Conservation (phyloP, 2,329 filamentous ascomycete genomes). For the Trichoderma aggressivum region DNA sequence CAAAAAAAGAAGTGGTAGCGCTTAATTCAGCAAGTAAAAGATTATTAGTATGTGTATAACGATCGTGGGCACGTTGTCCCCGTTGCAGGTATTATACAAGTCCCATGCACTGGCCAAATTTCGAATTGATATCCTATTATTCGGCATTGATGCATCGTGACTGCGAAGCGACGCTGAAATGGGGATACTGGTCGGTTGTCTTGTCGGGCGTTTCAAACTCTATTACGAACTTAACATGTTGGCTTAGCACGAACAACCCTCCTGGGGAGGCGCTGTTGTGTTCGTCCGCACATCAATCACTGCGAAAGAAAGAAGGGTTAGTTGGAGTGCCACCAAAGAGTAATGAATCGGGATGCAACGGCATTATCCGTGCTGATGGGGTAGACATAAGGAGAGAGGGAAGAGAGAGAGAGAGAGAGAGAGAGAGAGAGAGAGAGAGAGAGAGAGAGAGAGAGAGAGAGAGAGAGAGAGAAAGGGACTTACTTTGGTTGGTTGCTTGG, state of each 20-base stretch:
- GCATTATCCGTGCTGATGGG: neutral
- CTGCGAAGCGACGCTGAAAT: constrained; percentile 6
- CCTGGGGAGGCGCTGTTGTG: constrained; percentile 64
- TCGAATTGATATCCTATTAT: constrained; percentile 30
- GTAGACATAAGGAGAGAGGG: neutral
- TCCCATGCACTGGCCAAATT: constrained; percentile 32
- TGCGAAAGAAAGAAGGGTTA: constrained; percentile 33
- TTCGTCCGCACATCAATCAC: constrained; percentile 94
- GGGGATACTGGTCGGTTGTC: constrained; percentile 1
- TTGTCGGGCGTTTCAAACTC: neutral
- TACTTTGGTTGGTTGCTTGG: constrained; percentile 73
- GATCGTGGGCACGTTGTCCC: constrained; percentile 34
- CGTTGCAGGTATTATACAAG: constrained; percentile 35
- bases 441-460: neutral
- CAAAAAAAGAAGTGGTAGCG: neutral
- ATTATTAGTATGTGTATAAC: constrained; percentile 26
- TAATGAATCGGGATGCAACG: neutral
- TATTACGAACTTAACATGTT: neutral
- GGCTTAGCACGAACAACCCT: constrained; percentile 56
- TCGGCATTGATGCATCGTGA: neutral
- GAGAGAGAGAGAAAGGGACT: constrained; percentile 34
- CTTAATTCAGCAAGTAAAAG: neutral
- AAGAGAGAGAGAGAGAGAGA: neutral
- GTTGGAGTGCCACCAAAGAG: constrained; percentile 7
- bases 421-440: constrained; percentile 25